Conservation (phyloP, 352 stramenopile genomes). For the Pythium pyrilobum region DNA sequence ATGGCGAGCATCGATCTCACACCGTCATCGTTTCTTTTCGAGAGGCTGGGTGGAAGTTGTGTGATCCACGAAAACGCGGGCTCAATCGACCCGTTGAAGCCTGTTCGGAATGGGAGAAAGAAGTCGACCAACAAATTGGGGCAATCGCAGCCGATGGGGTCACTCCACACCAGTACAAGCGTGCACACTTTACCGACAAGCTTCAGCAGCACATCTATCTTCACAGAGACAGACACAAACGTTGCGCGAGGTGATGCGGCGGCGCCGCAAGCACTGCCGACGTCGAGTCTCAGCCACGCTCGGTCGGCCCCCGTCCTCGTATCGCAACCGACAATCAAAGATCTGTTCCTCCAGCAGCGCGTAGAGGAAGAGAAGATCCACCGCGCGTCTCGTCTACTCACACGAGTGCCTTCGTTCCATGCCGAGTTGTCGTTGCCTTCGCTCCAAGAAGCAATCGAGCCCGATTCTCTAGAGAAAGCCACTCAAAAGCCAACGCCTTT, state of each 20-base stretch:
- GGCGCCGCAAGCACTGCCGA: too few relatives aligned
- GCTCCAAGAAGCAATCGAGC: not conserved
- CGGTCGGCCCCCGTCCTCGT: conserved; percentile 8
- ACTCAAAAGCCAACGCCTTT: not conserved
- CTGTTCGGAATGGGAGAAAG: not conserved
- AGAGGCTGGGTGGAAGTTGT: conserved; percentile 54
- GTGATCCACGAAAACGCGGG: conserved; percentile 28
- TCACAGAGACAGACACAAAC: too few relatives aligned
- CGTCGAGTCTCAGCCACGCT: not conserved
- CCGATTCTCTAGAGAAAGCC: not conserved
- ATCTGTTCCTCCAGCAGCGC: conserved; percentile 33
- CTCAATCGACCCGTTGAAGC: conserved; percentile 17
- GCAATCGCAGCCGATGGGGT: conserved; percentile 4
- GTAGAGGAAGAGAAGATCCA: conserved; percentile 25
- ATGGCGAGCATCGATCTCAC: conserved; percentile 41
- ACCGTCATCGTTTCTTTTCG: conserved; percentile 61
- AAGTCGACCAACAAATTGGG: conserved; percentile 17
- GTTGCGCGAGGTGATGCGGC: too few relatives aligned
- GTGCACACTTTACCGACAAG: not conserved
- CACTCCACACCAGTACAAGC: not conserved
- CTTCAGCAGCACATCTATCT: not conserved
- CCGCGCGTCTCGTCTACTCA: conserved; percentile 16
- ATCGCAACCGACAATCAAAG: conserved; percentile 24
- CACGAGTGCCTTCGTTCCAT: conserved; percentile 9
- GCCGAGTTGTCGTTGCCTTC: not conserved